Evolutionary conservation across 495 filamentous ascomycete species (phyloP).

Genomic region (Penicillium psychrofluorescens): DNA sequence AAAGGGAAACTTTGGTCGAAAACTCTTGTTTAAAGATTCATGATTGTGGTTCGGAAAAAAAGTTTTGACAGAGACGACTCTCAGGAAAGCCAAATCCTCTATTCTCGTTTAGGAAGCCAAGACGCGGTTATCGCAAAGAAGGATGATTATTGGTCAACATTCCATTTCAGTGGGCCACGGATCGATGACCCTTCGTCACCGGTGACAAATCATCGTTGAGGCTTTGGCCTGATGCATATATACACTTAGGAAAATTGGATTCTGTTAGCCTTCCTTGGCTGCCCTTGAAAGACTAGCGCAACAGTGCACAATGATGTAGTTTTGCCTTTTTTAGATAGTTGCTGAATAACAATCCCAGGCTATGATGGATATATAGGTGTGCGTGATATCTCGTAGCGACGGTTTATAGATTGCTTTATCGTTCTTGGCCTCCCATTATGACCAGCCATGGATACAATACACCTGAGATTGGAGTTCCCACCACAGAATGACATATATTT

Average conservation of each 20-base stretch:
- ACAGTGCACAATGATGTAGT: not conserved
- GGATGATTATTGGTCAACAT: too few relatives aligned
- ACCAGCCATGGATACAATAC: not conserved
- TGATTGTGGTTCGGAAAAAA: too few relatives aligned
- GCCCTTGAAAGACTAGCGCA: not conserved
- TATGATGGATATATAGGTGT: not conserved
- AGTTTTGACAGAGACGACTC: too few relatives aligned
- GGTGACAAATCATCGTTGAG: too few relatives aligned
- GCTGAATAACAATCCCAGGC: not conserved
- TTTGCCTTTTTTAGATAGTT: not conserved
- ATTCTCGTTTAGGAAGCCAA: not conserved
- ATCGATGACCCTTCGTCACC: too few relatives aligned
- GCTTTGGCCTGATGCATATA: too few relatives aligned
- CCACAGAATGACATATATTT: conserved; percentile 4
- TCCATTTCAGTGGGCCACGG: too few relatives aligned
- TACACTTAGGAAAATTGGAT: not conserved
- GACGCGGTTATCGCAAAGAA: not conserved
- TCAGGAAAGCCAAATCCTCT: not conserved
- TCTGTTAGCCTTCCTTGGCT: not conserved
- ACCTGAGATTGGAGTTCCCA: conserved; percentile 2
- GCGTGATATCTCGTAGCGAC: too few relatives aligned
- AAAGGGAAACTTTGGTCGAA: too few relatives aligned
- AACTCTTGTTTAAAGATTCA: too few relatives aligned
- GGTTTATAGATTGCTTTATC: not conserved
- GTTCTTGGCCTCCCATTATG: too few relatives aligned